Percentiles rank a stretch among this genome's conserved stretches.
Conservation (phyloP, 306 rosid genomes). For the Prosopis cineraria region DNA sequence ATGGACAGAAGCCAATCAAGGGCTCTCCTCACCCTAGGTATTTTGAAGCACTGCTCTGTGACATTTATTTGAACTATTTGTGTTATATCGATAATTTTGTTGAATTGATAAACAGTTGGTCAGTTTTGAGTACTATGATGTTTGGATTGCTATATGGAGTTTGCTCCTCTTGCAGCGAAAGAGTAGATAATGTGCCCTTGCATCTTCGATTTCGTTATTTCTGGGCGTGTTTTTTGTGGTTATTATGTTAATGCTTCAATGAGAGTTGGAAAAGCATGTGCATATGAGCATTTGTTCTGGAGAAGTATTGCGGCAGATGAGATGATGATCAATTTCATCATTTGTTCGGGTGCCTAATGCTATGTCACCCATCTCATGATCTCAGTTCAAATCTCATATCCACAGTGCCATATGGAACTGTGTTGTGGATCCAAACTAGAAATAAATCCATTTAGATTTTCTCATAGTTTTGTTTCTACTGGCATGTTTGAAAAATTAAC, state of each 20-base stretch:
- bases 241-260: neutral
- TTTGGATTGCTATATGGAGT: slow-evolving; percentile 10
- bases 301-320: slow-evolving; percentile 2
- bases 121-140: neutral
- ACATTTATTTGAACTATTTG: neutral
- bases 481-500: neutral
- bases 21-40: slow-evolving; percentile 97
- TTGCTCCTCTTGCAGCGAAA: neutral
- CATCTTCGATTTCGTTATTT: neutral
- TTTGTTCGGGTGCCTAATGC: neutral
- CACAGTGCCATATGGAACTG: neutral
- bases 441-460: neutral
- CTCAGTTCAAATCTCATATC: neutral
- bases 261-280: neutral
- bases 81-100: neutral
- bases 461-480: slow-evolving; percentile 11
- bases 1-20: slow-evolving; percentile 96
- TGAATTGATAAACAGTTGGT: neutral
- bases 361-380: slow-evolving; percentile 1
- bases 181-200: neutral
- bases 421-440: slow-evolving; percentile 8
- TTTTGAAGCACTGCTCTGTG: slow-evolving; percentile 16
- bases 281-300: neutral
- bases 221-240: neutral
- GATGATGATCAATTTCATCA: neutral